Evolutionary conservation across 2,329 filamentous ascomycete species (phyloP).

Genomic region (Penicillium sp.): DNA sequence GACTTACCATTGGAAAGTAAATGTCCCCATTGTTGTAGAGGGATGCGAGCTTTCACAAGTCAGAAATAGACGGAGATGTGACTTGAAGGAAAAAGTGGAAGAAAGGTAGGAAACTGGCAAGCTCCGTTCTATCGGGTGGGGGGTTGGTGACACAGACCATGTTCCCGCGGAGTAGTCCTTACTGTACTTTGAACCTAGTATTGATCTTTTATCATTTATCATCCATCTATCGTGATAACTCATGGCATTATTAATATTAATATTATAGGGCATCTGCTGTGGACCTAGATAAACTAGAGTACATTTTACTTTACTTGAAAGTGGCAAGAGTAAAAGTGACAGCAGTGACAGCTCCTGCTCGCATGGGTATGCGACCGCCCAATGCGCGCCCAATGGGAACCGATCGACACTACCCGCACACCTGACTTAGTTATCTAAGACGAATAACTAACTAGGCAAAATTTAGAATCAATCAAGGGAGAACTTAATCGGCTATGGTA

Average conservation of each 20-base stretch:
- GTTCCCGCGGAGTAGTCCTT: neutral
- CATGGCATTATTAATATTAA: too few species aligned
- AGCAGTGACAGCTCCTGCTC: neutral
- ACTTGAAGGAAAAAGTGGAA: constrained; percentile 2
- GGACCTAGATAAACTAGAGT: too few species aligned
- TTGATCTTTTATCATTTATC: too few species aligned
- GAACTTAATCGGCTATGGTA: neutral
- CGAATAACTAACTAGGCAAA: too few species aligned
- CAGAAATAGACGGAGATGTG: constrained; percentile 1
- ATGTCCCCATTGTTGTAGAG: constrained; percentile 29
- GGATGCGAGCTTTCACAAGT: neutral
- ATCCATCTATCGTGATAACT: too few species aligned
- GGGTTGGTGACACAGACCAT: constrained; percentile 22
- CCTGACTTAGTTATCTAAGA: neutral
- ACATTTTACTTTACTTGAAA: neutral
- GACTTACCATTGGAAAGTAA: constrained; percentile 39
- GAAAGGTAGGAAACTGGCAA: constrained; percentile 4
- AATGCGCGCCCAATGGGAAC: neutral
- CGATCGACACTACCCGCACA: neutral
- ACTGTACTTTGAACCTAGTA: neutral
- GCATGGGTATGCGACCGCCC: neutral
- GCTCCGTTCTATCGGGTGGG: constrained; percentile 15
- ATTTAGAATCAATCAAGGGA: neutral
- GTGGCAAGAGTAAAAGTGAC: neutral
- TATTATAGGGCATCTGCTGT: too few species aligned